These are phyloP conservation scores for Bromus sterilis DNA, from an alignment of 176 grass and related monocot genomes.

Conservation along the genomic window DNA sequence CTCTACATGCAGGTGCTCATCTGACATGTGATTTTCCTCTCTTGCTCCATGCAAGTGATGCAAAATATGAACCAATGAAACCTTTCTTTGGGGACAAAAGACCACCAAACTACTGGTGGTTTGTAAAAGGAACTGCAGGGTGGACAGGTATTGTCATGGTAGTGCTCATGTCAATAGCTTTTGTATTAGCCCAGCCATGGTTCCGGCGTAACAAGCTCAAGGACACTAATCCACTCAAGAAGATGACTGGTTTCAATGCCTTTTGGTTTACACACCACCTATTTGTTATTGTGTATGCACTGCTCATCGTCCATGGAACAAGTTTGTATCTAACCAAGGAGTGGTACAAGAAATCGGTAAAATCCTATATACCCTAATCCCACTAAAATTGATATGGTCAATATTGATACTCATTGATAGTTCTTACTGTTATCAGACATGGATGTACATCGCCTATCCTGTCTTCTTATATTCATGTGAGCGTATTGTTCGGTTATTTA, in stretches of 20 bases:
- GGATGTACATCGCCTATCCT: slow-evolving; percentile 93
- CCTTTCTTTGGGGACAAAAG: slow-evolving; percentile 61
- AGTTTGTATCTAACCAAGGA: slow-evolving; percentile 66
- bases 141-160: slow-evolving; percentile 86
- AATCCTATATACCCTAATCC: background rate
- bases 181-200: slow-evolving; percentile 78
- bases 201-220: slow-evolving; percentile 75
- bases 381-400: background rate
- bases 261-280: slow-evolving; percentile 97
- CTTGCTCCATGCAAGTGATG: slow-evolving; percentile 59
- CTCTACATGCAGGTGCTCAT: slow-evolving; percentile 69
- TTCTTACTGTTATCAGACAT: slow-evolving; percentile 55
- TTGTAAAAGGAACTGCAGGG: slow-evolving; percentile 88
- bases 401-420: background rate
- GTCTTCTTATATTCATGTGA: slow-evolving; percentile 66
- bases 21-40: slow-evolving; percentile 88
- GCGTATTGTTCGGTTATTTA: slow-evolving; percentile 66
- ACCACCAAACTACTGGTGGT: slow-evolving; percentile 93
- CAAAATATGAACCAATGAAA: slow-evolving; percentile 64
- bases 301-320: slow-evolving; percentile 67
- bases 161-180: slow-evolving; percentile 74
- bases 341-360: slow-evolving; percentile 96
- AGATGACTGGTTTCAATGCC: slow-evolving; percentile 85
- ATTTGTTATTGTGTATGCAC: slow-evolving; percentile 72
- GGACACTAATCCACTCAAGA: slow-evolving; percentile 64